phyloP scores from a whole-genome alignment of 1,284 basidiomycete genomes.

The Tilletia setariae region DNA sequence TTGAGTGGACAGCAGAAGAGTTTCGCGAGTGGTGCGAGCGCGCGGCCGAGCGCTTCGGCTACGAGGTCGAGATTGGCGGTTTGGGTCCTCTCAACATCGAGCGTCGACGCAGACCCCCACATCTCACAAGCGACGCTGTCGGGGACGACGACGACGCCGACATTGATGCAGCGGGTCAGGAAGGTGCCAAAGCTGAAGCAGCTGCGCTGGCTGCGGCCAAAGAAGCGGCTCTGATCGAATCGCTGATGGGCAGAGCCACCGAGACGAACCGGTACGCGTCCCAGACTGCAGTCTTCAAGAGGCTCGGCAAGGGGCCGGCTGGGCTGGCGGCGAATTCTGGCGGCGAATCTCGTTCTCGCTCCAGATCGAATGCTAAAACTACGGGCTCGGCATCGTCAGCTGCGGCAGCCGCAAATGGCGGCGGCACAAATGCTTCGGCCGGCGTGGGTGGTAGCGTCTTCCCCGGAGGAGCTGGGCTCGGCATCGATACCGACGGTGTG shows the following conservation, averaged over 20 bases:
- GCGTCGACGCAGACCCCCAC: constrained; percentile 5
- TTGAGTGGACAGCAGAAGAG: constrained; percentile 64
- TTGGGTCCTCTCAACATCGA: constrained; percentile 15
- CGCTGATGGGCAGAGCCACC: background rate
- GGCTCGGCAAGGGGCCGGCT: background rate
- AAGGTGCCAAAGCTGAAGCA: background rate
- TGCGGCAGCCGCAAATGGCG: background rate
- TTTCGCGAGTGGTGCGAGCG: constrained; percentile 12
- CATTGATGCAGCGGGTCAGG: constrained; percentile 4
- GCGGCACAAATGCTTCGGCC: background rate
- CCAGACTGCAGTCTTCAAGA: constrained; percentile 9
- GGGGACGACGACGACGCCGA: background rate
- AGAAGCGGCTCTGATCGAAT: background rate
- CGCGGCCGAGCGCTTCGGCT: constrained; percentile 10
- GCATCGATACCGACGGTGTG: background rate
- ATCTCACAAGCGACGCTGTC: background rate
- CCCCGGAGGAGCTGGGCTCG: no score
- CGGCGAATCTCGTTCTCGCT: background rate
- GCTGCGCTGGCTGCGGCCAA: constrained; percentile 10
- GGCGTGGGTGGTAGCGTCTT: no score
- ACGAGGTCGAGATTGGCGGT: constrained; percentile 18
- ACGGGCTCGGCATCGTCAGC: background rate
- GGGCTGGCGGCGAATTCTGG: background rate
- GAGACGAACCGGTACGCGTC: constrained; percentile 2
- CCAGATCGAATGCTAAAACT: background rate